Conservation (phyloP, 2,329 filamentous ascomycete genomes). For the Verticillium dahliae region DNA sequence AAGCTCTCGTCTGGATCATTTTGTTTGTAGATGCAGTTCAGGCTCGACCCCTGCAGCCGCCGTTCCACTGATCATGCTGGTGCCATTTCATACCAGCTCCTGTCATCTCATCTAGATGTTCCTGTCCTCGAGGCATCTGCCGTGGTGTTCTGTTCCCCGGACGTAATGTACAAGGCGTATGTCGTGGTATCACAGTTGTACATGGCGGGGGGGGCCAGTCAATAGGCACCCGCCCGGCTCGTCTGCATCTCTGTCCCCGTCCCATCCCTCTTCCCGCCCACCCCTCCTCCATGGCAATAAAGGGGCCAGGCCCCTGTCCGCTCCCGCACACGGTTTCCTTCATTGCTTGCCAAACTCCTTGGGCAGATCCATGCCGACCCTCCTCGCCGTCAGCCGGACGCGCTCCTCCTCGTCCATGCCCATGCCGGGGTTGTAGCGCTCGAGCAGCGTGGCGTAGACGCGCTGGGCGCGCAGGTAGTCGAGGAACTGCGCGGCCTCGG, state of each 20-base stretch:
- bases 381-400: constrained; percentile 73
- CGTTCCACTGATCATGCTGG: not conserved
- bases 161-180: not conserved
- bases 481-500: constrained; percentile 68
- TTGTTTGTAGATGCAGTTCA: not conserved
- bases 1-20: not conserved
- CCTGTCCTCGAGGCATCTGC: not conserved
- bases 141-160: not conserved
- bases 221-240: too few relatives aligned
- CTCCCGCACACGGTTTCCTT: not conserved
- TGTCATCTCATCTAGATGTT: not conserved
- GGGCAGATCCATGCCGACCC: constrained; percentile 87
- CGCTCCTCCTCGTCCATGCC: constrained; percentile 80
- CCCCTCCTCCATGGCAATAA: too few relatives aligned
- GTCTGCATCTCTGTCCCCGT: not conserved
- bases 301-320: not conserved
- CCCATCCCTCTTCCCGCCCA: not conserved
- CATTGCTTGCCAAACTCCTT: constrained; percentile 39
- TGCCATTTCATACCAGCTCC: not conserved
- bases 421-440: constrained; percentile 92
- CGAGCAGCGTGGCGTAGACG: constrained; percentile 71
- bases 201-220: not conserved
- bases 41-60: not conserved
- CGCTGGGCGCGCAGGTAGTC: constrained; percentile 82
- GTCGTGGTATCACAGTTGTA: not conserved